Evolutionary conservation across 768 basidiomycete species (phyloP).

Genomic region (Rhodosporidiobolus sp.): DNA sequence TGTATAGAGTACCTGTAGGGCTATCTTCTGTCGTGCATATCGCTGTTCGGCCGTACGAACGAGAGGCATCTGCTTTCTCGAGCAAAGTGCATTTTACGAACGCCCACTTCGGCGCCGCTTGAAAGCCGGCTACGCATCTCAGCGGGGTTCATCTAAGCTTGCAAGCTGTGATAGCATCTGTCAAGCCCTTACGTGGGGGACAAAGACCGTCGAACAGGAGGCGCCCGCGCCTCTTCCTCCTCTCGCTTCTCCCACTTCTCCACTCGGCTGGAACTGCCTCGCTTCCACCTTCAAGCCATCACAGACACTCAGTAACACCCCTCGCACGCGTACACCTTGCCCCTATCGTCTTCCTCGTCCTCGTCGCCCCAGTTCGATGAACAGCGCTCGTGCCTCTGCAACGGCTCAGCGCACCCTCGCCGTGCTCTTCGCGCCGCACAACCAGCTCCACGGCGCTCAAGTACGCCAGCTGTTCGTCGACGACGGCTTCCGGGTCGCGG

Average conservation of each 20-base stretch:
- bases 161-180: too few species aligned
- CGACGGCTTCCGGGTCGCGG: slow-evolving; percentile 1
- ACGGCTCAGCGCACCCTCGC: slow-evolving; percentile 17
- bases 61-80: too few species aligned
- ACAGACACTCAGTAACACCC: background rate
- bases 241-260: too few species aligned
- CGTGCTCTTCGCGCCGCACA: slow-evolving; percentile 7
- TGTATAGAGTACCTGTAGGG: background rate
- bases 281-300: background rate
- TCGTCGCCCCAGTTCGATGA: background rate
- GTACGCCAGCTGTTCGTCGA: background rate
- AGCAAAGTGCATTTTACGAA: too few species aligned
- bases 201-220: too few species aligned
- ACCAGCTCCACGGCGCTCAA: background rate
- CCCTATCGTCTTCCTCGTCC: background rate
- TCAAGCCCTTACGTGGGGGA: too few species aligned
- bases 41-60: too few species aligned
- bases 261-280: too few species aligned
- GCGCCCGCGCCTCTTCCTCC: too few species aligned
- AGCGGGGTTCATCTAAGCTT: too few species aligned
- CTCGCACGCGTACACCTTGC: background rate
- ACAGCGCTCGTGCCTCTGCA: background rate
- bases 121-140: too few species aligned
- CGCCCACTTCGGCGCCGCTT: too few species aligned
- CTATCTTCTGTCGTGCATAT: background rate